Evolutionary conservation across 2,329 filamentous ascomycete genomes (phyloP).

Genomic region (Fusarium haematococcum): DNA sequence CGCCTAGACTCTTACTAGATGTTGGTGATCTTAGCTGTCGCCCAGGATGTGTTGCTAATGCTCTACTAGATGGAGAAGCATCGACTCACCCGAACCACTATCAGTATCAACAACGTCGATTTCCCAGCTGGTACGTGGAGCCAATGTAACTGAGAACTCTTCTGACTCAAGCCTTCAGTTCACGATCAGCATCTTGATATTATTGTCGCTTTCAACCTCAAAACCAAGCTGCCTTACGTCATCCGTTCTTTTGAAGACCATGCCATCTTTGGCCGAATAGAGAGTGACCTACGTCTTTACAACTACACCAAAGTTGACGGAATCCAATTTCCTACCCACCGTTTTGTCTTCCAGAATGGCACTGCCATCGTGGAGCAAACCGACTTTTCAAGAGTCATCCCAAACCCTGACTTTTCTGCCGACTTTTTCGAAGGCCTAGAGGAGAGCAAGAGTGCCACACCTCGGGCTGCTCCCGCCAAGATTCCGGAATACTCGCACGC

Average conservation of each 20-base stretch:
- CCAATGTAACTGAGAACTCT: background rate
- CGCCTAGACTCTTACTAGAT: background rate
- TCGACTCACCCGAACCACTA: background rate
- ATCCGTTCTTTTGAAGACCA: background rate
- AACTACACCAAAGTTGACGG: constrained; percentile 18
- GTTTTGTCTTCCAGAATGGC: constrained; percentile 4
- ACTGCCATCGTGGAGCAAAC: background rate
- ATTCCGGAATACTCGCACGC: constrained; percentile 12
- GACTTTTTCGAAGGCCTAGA: background rate
- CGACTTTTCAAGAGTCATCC: background rate
- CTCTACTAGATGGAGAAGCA: background rate
- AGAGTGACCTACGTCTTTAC: constrained; percentile 20
- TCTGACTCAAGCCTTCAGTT: background rate
- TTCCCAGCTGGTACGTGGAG: background rate
- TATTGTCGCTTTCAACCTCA: background rate
- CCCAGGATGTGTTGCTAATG: background rate
- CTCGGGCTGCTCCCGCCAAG: background rate
- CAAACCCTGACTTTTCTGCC: background rate
- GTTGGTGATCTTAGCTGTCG: background rate
- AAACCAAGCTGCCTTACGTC: background rate
- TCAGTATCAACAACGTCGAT: background rate
- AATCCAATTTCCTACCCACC: constrained; percentile 8
- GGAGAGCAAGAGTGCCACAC: background rate
- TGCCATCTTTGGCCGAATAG: constrained; percentile 18
- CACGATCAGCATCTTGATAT: background rate